These are phyloP conservation scores for Hanseniaspora thailandica DNA, from an alignment of 805 yeast genomes.

Conservation along the genomic window DNA sequence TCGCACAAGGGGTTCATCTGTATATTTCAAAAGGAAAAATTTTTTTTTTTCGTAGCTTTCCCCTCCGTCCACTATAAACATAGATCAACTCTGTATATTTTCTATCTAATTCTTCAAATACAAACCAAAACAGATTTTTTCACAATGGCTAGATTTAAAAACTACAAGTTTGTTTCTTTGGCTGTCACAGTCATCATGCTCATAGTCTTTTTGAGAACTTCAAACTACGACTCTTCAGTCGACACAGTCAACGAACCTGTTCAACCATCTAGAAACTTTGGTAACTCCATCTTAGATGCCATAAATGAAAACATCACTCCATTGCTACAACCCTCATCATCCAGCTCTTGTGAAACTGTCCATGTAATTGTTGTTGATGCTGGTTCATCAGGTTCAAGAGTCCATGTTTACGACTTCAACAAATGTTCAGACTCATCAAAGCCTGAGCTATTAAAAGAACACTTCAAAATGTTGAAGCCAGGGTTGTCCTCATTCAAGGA, in stretches of 20 bases:
- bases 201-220: slow-evolving; percentile 9
- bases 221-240: neutral
- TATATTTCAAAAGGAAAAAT: no score
- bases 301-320: slow-evolving; percentile 7
- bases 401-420: slow-evolving; percentile 86
- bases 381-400: slow-evolving; percentile 93
- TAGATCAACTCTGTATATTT: no score
- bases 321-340: slow-evolving; percentile 2
- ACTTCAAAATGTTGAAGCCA: slow-evolving; percentile 79
- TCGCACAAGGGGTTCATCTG: no score
- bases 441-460: slow-evolving; percentile 68
- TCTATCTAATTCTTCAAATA: no score
- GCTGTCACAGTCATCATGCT: slow-evolving; percentile 13
- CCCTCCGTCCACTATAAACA: no score
- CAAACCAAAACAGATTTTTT: neutral
- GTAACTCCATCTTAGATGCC: neutral
- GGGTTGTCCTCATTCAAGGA: slow-evolving; percentile 80
- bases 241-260: neutral
- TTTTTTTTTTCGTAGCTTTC: no score
- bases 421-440: slow-evolving; percentile 57
- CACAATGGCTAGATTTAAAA: slow-evolving; percentile 11
- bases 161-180: slow-evolving; percentile 12
- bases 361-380: slow-evolving; percentile 92
- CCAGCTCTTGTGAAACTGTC: slow-evolving; percentile 29
- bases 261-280: neutral